Evolutionary conservation across 345 rosid species (phyloP), one percentile per base, ranked within the genome.

Genomic region (Melastoma malabathricum): DNA sequence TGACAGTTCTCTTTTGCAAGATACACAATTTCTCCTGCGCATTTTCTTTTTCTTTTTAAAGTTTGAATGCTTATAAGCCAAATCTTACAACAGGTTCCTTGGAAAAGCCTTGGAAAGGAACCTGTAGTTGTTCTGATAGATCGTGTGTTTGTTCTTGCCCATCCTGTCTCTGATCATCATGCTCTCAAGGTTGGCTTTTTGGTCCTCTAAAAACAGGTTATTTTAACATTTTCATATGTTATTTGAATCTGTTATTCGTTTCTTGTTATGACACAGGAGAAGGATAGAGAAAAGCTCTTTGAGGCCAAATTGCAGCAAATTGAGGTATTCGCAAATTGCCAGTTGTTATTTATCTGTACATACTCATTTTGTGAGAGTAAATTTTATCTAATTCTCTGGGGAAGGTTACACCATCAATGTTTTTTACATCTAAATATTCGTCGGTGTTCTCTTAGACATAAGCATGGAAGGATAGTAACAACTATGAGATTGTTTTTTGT

Each of bases 71-170:
- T 60, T 29, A 15, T 68, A 13, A 16, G 27, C 13, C 53, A 52
- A 46, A 15, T 43, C 31, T 3, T 18, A 10, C 72, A 56, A 54
- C 56, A 90, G 98, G 98, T 92, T 70, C 98, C 96, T 4, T 92
- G 98, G 98, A 87, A 92, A 75, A 77, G 98, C 66, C 66, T 92
- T 52, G 98, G 96, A 44, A 87, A 87, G 71, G 96, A 92, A 71
- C 93, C 98, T 18, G 98, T 92, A 15, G 77, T 92, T 68, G 95
- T 87, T 75, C 79, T 84, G 54, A 67, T 87, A 51, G 98, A 92
- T 56, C 93, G 96, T 58, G 87, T 92, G 46, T 92, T 92, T 56
- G 58, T 92, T 72, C 89, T 92, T 60, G 95, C 95, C 54, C 73
- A 79, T 56, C 93, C 96, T 57, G 82, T 77, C 57, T 68, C 79